Conservation (phyloP, 2,329 filamentous ascomycete genomes). For the Fusarium pilosicola region DNA sequence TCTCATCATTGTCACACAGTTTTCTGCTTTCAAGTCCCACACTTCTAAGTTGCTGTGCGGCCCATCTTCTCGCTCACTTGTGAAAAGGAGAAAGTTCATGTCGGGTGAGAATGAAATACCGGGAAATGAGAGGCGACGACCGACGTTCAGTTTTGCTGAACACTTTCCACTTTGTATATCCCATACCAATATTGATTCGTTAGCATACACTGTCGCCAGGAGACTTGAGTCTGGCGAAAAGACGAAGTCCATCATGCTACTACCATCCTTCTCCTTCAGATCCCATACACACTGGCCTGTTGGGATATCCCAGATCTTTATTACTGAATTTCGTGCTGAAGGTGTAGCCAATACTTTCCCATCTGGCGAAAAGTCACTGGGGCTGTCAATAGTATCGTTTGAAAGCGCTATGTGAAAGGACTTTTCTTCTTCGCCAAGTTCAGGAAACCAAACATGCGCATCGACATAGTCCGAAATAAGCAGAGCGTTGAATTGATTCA, state of each 20-base stretch:
- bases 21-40: not conserved
- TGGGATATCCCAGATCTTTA: not conserved
- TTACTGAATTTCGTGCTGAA: not conserved
- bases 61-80: too few relatives aligned
- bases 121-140: accelerated
- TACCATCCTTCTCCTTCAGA: accelerated
- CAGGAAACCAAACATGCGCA: not conserved
- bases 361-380: not conserved
- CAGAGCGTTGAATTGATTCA: not conserved
- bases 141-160: accelerated
- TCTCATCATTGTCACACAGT: too few relatives aligned
- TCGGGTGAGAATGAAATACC: not conserved
- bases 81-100: not conserved
- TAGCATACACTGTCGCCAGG: accelerated
- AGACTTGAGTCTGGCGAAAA: not conserved
- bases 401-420: not conserved
- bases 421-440: not conserved
- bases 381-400: too few relatives aligned
- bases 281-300: not conserved
- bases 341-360: not conserved
- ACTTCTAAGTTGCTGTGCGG: too few relatives aligned
- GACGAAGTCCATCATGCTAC: accelerated
- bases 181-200: not conserved
- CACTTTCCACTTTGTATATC: not conserved
- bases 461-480: not conserved